A percentile compares a stretch with the other conserved stretches of the same genome.
phyloP scores from a whole-genome alignment of 805 yeast species.

The Millerozyma miso region DNA sequence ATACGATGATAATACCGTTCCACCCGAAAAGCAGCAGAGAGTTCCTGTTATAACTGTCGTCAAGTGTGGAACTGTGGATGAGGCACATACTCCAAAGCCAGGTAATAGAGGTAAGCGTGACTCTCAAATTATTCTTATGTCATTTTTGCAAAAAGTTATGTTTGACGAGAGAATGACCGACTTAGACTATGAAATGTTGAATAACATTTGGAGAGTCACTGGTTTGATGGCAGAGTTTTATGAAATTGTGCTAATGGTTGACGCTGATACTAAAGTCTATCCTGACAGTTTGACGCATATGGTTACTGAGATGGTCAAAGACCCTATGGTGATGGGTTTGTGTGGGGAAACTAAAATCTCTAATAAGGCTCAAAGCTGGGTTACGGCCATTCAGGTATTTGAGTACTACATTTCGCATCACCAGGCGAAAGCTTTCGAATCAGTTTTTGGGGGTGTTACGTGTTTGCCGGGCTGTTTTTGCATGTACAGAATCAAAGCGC shows the following conservation, averaged over 20 bases:
- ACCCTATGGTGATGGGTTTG: slow-evolving; percentile 83
- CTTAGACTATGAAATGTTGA: slow-evolving; percentile 73
- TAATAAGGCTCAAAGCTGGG: slow-evolving; percentile 81
- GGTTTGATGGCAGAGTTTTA: slow-evolving; percentile 81
- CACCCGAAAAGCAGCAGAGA: slow-evolving; percentile 76
- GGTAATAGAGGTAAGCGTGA: slow-evolving; percentile 97
- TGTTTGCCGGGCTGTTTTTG: slow-evolving; percentile 95
- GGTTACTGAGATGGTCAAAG: slow-evolving; percentile 84
- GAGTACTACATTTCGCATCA: slow-evolving; percentile 93
- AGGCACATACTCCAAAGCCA: slow-evolving; percentile 60
- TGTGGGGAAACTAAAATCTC: slow-evolving; percentile 95
- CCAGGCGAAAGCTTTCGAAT: slow-evolving; percentile 90
- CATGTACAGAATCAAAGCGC: slow-evolving; percentile 86
- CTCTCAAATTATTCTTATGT: slow-evolving; percentile 87
- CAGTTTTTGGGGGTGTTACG: slow-evolving; percentile 92
- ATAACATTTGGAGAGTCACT: slow-evolving; percentile 74
- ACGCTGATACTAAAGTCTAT: slow-evolving; percentile 86
- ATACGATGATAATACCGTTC: slow-evolving; percentile 72
- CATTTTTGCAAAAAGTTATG: slow-evolving; percentile 80
- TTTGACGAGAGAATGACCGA: slow-evolving; percentile 94
- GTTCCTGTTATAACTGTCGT: slow-evolving; percentile 77
- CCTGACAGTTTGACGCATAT: slow-evolving; percentile 88
- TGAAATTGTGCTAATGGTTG: slow-evolving; percentile 86
- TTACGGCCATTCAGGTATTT: slow-evolving; percentile 88
- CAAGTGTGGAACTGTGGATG: slow-evolving; percentile 85